These are phyloP conservation scores for Cunninghamia lanceolata DNA, from an alignment of 75 land plant genomes.

Conservation along the genomic window DNA sequence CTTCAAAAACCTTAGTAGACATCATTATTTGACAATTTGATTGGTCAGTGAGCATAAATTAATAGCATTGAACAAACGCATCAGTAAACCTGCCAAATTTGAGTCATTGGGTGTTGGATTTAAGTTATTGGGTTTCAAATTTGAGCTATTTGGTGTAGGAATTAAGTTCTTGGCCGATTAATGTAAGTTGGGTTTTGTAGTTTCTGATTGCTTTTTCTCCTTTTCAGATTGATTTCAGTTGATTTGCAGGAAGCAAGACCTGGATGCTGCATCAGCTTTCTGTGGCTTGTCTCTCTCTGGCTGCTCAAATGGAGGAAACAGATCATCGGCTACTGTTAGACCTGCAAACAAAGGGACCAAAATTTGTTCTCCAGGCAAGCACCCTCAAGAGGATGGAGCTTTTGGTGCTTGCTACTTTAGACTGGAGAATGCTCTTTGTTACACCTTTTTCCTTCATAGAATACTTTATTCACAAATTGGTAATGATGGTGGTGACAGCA, in stretches of 20 bases:
- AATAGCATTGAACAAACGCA: too few relatives aligned
- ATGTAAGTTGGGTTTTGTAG: too few relatives aligned
- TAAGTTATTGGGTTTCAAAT: too few relatives aligned
- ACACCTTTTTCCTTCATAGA: constrained; percentile 76
- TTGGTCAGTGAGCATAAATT: too few relatives aligned
- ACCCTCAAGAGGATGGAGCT: constrained; percentile 91
- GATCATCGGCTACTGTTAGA: constrained; percentile 32
- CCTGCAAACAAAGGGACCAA: constrained; percentile 52
- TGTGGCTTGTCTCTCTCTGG: constrained; percentile 70
- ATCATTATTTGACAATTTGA: too few relatives aligned
- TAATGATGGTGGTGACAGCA: background rate
- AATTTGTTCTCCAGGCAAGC: constrained; percentile 65
- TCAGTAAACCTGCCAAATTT: too few relatives aligned
- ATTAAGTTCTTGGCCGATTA: too few relatives aligned
- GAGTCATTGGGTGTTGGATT: background rate
- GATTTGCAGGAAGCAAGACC: constrained; percentile 33
- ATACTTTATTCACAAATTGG: constrained; percentile 36
- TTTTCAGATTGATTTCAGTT: background rate
- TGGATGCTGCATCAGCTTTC: constrained; percentile 70
- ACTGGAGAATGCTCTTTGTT: constrained; percentile 79
- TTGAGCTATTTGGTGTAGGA: background rate
- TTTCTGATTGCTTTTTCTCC: background rate
- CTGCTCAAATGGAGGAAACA: constrained; percentile 84
- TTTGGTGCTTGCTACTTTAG: constrained; percentile 55
- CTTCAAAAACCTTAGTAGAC: too few relatives aligned